A percentile compares a stretch with the other conserved stretches of the same genome.
Conservation (phyloP, 495 filamentous ascomycete genomes). For the Bacidia gigantensis region DNA sequence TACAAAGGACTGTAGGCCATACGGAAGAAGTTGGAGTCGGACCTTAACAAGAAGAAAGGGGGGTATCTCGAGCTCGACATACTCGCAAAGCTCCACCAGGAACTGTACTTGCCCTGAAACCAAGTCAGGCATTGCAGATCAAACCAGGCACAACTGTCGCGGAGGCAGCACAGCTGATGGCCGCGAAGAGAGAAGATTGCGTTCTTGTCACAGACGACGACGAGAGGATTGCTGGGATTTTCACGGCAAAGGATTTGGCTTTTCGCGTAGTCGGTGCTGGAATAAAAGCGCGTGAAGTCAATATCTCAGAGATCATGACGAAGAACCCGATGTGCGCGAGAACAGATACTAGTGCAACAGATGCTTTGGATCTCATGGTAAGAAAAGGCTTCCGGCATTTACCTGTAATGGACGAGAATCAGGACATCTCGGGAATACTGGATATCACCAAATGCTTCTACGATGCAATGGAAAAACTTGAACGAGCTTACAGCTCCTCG, state of each 20-base stretch:
- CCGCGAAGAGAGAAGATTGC: slow-evolving; percentile 95
- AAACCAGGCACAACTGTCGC: slow-evolving; percentile 90
- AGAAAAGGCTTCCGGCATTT: slow-evolving; percentile 94
- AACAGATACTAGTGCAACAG: slow-evolving; percentile 95
- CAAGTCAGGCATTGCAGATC: slow-evolving; percentile 92
- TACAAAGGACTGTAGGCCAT: slow-evolving; percentile 57
- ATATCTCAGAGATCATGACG: slow-evolving; percentile 97
- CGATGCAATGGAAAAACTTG: slow-evolving; percentile 98
- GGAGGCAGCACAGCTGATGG: slow-evolving; percentile 97
- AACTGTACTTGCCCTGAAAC: slow-evolving; percentile 86
- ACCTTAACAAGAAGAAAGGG: slow-evolving; percentile 95
- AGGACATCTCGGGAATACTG: slow-evolving; percentile 94
- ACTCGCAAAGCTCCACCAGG: slow-evolving; percentile 90
- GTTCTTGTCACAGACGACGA: slow-evolving; percentile 98
- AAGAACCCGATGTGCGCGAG: slow-evolving; percentile 96
- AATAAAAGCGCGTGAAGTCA: slow-evolving; percentile 78
- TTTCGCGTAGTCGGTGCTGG: slow-evolving; percentile 92
- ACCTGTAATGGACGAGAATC: slow-evolving; percentile 99
- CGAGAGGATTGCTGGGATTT: slow-evolving; percentile 94
- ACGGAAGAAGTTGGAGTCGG: slow-evolving; percentile 86
- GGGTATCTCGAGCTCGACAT: slow-evolving; percentile 59
- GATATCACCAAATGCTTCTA: slow-evolving; percentile 99
- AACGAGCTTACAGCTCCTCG: slow-evolving; percentile 92
- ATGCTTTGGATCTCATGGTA: slow-evolving; percentile 95
- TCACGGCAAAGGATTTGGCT: slow-evolving; percentile 96